Conservation (phyloP, 805 yeast genomes). For the Monosporozyma yasuniensis region DNA sequence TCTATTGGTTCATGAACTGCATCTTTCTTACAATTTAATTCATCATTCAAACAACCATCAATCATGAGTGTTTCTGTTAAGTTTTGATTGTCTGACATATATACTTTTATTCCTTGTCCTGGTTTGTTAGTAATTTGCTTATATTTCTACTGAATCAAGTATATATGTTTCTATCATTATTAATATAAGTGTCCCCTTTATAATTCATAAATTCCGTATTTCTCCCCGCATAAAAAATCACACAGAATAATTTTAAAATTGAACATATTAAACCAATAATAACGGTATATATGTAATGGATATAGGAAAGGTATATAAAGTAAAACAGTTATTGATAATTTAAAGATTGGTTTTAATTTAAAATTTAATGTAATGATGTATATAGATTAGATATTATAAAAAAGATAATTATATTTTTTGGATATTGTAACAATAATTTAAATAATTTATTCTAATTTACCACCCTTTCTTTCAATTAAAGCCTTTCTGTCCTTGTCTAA, state of each 20-base stretch:
- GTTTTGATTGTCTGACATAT: not conserved
- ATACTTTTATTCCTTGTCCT: not conserved
- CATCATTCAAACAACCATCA: not conserved
- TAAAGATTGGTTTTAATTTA: conserved; percentile 1
- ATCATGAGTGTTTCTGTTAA: not conserved
- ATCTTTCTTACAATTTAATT: conserved; percentile 26
- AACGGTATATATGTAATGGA: not conserved
- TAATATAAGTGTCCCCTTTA: too few species aligned
- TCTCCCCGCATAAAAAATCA: too few species aligned
- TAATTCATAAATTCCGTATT: too few species aligned
- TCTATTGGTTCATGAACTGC: conserved; percentile 52
- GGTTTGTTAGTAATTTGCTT: too few species aligned
- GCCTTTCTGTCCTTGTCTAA: conserved; percentile 99
- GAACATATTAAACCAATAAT: too few species aligned
- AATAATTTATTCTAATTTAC: conserved; percentile 71
- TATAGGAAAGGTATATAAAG: not conserved
- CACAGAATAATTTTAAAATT: too few species aligned
- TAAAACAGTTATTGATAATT: not conserved
- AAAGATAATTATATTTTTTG: not conserved
- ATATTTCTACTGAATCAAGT: too few species aligned
- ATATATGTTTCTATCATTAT: not conserved
- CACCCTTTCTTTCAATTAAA: conserved; percentile 95
- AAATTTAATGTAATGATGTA: not conserved
- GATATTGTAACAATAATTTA: not conserved
- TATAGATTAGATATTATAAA: conserved; percentile 2